These are phyloP conservation scores for Fomitiporia mediterranea DNA, from an alignment of 1,284 basidiomycete species.

Conservation along the genomic window DNA sequence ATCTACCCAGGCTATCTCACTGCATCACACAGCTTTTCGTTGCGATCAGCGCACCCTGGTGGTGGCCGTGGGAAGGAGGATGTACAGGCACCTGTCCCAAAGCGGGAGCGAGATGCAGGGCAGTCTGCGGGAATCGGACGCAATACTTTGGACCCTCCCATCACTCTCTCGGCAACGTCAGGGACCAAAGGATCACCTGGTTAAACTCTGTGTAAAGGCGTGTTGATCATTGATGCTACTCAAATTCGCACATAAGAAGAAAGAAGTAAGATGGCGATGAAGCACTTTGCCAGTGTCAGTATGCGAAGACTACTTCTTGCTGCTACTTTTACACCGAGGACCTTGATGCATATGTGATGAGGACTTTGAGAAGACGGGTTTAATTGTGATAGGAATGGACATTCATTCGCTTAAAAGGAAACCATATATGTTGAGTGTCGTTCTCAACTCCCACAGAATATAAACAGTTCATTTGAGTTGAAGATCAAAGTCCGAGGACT, in stretches of 20 bases:
- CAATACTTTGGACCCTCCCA: background rate
- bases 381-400: background rate
- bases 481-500: background rate
- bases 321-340: too few species aligned
- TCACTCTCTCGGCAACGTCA: background rate
- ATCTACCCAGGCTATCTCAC: background rate
- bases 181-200: background rate
- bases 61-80: background rate
- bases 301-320: too few species aligned
- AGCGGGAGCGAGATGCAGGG: background rate
- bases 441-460: too few species aligned
- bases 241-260: background rate
- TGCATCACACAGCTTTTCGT: background rate
- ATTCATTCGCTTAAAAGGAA: too few species aligned
- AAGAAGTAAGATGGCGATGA: background rate
- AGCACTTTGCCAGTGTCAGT: background rate
- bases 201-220: background rate
- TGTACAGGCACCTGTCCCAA: slow-evolving; percentile 2
- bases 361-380: too few species aligned
- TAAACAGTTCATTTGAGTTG: background rate
- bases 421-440: background rate
- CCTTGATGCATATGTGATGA: too few species aligned
- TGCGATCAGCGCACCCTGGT: background rate
- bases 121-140: background rate
- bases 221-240: background rate